Evolutionary conservation across 2,329 filamentous ascomycete genomes (phyloP).

Genomic region (Mollisiaceae sp.): DNA sequence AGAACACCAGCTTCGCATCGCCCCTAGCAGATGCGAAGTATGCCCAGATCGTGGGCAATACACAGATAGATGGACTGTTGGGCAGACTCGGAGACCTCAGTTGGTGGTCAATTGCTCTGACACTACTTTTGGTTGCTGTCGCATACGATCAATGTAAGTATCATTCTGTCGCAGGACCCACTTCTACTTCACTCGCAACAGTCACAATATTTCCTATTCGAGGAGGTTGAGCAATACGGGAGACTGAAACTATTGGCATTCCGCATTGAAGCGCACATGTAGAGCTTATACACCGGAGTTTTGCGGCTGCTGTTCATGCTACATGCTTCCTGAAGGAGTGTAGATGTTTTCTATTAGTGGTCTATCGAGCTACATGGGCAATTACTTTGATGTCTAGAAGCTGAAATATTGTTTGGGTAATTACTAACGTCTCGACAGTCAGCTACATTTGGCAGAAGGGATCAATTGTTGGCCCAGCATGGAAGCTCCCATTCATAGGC

Average conservation of each 20-base stretch:
- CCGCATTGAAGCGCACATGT: no score
- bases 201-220: background rate
- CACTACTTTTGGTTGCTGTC: conserved; percentile 72
- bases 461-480: conserved; percentile 73
- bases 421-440: conserved; percentile 53
- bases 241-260: background rate
- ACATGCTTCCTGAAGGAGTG: background rate
- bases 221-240: no score
- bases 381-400: background rate
- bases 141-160: conserved; percentile 88
- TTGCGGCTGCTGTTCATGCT: background rate
- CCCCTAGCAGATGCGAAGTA: conserved; percentile 41
- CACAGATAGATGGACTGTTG: conserved; percentile 37
- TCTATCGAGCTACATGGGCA: background rate
- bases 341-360: background rate
- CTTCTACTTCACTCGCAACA: background rate
- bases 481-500: conserved; percentile 89
- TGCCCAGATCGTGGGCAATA: conserved; percentile 34
- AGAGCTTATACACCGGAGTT: no score
- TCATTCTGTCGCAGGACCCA: background rate
- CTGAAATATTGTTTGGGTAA: background rate
- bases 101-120: conserved; percentile 70
- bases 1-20: conserved; percentile 41
- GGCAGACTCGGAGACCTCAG: conserved; percentile 44
- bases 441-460: conserved; percentile 79